These are phyloP conservation scores for Reticulascus tulasneorum DNA, from an alignment of 2,329 filamentous ascomycete genomes.

Conservation along the genomic window DNA sequence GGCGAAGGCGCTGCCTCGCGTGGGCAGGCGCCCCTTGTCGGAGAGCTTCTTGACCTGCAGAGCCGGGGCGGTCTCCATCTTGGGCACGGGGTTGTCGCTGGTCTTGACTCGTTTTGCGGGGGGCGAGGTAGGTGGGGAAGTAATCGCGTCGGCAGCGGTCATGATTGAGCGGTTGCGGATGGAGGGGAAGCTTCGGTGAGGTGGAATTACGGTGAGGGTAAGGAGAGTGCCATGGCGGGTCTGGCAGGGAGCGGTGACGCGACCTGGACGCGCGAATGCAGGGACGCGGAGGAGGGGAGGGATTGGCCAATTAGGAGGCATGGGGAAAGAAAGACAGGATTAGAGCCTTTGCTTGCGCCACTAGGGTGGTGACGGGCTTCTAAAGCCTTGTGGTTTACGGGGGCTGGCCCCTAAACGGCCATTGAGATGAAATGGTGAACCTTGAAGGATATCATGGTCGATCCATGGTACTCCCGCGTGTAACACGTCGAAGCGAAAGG, in stretches of 20 bases:
- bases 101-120: constrained; percentile 78
- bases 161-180: constrained; percentile 22
- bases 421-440: no score
- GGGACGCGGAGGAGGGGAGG: constrained; percentile 2
- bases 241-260: constrained; percentile 6
- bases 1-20: constrained; percentile 81
- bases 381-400: no score
- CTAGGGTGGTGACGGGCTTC: no score
- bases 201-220: no score
- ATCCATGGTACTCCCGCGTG: no score
- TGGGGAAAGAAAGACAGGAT: no score
- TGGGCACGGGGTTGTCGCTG: constrained; percentile 22
- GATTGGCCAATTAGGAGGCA: constrained; percentile 12
- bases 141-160: constrained; percentile 26
- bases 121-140: constrained; percentile 66
- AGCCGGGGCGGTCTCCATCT: constrained; percentile 46
- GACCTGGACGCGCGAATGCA: constrained; percentile 6
- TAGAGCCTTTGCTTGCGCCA: no score
- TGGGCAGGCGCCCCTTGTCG: constrained; percentile 74
- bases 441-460: no score
- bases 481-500: no score
- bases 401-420: no score
- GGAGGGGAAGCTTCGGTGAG: no score
- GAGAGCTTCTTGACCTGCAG: constrained; percentile 88
- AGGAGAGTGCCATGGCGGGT: neutral